Evolutionary conservation across 306 rosid genomes (phyloP).

Genomic region (Lagenaria siceraria): DNA sequence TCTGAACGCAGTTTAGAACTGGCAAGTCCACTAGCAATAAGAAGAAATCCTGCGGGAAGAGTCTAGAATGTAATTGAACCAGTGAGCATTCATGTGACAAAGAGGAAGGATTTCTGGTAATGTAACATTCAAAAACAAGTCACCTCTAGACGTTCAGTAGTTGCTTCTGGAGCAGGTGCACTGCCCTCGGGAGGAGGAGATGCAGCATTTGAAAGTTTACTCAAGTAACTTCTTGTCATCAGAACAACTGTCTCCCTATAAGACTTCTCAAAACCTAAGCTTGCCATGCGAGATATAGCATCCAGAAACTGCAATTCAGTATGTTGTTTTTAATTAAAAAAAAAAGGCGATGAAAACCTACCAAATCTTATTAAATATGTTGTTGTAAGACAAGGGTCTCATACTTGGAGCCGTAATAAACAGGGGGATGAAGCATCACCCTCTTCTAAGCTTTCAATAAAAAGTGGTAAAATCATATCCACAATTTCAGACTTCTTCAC

Average conservation of each 20-base stretch:
- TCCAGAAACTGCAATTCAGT: constrained; percentile 68
- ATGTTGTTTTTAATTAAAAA: constrained; percentile 5
- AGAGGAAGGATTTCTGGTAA: constrained; percentile 9
- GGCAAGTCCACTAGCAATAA: constrained; percentile 62
- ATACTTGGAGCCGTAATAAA: constrained; percentile 83
- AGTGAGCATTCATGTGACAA: constrained; percentile 56
- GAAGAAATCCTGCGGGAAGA: constrained; percentile 93
- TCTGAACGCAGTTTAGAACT: constrained; percentile 65
- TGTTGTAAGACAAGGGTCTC: constrained; percentile 30
- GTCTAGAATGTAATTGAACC: constrained; percentile 85
- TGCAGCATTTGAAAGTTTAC: constrained; percentile 75
- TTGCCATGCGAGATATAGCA: constrained; percentile 91
- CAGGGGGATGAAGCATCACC: constrained; percentile 97
- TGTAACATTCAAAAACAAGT: constrained; percentile 17
- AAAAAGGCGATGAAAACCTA: neutral
- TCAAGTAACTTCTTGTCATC: constrained; percentile 92
- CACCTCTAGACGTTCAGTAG: constrained; percentile 87
- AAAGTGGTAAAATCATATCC: constrained; percentile 82
- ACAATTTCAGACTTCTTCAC: constrained; percentile 76
- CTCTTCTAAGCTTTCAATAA: constrained; percentile 93
- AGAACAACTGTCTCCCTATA: constrained; percentile 93
- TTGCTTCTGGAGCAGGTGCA: constrained; percentile 74
- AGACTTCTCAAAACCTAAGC: constrained; percentile 95
- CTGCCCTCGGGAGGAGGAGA: constrained; percentile 57
- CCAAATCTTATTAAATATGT: neutral